phyloP scores from a whole-genome alignment of 495 filamentous ascomycete genomes.

The Rusavskia elegans region DNA sequence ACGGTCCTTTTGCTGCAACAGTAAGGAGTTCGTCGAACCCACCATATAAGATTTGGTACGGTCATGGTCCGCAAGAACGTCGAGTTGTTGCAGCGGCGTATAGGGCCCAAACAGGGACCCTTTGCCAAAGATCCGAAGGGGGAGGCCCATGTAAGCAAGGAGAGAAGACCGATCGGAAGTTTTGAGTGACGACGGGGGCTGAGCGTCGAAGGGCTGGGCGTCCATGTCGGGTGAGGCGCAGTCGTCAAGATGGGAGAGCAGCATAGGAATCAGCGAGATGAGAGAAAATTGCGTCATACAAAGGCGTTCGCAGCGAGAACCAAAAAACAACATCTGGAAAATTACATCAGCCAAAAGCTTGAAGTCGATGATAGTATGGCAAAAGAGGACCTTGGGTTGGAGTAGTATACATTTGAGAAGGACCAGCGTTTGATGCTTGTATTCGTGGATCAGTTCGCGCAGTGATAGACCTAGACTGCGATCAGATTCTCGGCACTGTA shows the following conservation, averaged over 20 bases:
- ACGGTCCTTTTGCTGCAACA: constrained; percentile 88
- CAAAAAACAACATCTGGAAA: constrained; percentile 91
- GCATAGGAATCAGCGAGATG: constrained; percentile 80
- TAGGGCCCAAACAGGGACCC: constrained; percentile 94
- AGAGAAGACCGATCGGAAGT: constrained; percentile 71
- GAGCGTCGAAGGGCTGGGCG: constrained; percentile 56
- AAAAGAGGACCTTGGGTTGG: constrained; percentile 66
- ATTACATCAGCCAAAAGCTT: too few species aligned
- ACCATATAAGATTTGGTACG: constrained; percentile 93
- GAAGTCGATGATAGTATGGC: not conserved
- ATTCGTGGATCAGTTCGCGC: constrained; percentile 83
- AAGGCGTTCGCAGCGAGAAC: constrained; percentile 77
- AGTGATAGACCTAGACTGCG: constrained; percentile 51
- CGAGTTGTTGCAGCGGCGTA: constrained; percentile 89
- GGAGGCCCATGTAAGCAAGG: constrained; percentile 84
- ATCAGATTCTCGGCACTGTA: not conserved
- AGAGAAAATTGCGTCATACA: constrained; percentile 98
- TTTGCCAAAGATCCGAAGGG: constrained; percentile 59
- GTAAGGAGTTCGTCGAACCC: constrained; percentile 86
- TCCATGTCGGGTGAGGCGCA: constrained; percentile 84
- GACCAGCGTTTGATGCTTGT: constrained; percentile 82
- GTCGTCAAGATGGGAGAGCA: constrained; percentile 74
- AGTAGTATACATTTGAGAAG: constrained; percentile 84
- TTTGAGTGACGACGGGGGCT: constrained; percentile 64
- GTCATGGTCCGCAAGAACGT: constrained; percentile 80